Conservation (phyloP, 2,329 filamentous ascomycete genomes). For the Fusarium humuli region DNA sequence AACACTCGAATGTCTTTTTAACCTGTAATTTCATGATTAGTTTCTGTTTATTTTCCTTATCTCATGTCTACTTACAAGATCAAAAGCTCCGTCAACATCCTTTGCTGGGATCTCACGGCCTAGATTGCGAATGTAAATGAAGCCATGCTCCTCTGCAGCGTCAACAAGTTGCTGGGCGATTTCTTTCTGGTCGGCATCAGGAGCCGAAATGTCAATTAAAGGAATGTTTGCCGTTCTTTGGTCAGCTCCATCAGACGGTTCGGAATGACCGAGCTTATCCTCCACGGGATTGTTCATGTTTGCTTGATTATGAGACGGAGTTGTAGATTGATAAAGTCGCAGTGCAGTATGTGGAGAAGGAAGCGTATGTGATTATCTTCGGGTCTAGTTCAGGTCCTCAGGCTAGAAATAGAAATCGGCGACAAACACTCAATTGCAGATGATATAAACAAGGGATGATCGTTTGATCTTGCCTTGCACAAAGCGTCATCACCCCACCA, state of each 20-base stretch:
- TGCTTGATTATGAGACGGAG: neutral
- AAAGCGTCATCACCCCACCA: constrained; percentile 33
- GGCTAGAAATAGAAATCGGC: neutral
- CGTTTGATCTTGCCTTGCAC: constrained; percentile 3
- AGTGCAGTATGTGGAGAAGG: neutral
- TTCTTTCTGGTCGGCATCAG: constrained; percentile 60
- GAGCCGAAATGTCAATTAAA: constrained; percentile 77
- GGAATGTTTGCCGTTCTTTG: constrained; percentile 69
- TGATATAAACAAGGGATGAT: neutral
- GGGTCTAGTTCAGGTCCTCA: neutral
- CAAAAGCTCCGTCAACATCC: constrained; percentile 78
- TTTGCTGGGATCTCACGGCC: constrained; percentile 74
- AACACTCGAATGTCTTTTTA: constrained; percentile 76
- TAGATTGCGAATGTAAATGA: constrained; percentile 86
- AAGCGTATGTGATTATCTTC: neutral
- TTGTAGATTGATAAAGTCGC: neutral
- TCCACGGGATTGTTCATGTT: constrained; percentile 12
- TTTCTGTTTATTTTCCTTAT: neutral
- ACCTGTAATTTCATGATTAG: constrained; percentile 58
- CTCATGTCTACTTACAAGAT: constrained; percentile 66
- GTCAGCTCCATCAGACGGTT: constrained; percentile 29
- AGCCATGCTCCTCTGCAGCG: constrained; percentile 85
- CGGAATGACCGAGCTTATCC: constrained; percentile 9
- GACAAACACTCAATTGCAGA: neutral
- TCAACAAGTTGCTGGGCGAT: constrained; percentile 78